Evolutionary conservation across 345 rosid species (phyloP), one percentile per base, ranked within the genome.

Genomic region (Litchi chinensis): DNA sequence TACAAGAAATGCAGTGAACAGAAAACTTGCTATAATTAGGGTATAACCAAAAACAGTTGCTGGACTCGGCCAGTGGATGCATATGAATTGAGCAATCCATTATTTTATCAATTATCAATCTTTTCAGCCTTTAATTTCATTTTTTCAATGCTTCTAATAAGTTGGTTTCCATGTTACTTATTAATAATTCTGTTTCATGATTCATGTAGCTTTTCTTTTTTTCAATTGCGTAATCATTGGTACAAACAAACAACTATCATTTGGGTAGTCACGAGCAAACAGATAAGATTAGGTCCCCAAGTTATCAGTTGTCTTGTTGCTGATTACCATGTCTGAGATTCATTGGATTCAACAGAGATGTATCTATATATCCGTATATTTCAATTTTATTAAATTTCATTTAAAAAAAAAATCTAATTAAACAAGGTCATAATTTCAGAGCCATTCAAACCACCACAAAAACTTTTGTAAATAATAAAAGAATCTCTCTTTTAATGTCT

Each of bases 391-490:
- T 19, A 4, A 0, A 72, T 32, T 52, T 54, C 0, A 32, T 16
- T 10, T 18, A 28, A 71, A 8, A 28, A 73, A 32, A 6, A 0
- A 71, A 0, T 57, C 21, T 57, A 21, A 57, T 19, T 8, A 19
- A 26, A 4, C 8, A 74, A 12, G 77, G 57, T 59, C 57, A 48
- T 40, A 60, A 41, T 22, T 74, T 10, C 21, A 74, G 21, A 40
- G n/a, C 13, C 10, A 41, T 13, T 62, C 39, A 73, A n/a, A n/a
- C 39, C 37, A 60, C 68, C 68, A 73, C 68, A 19, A 37, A 73
- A 39, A 3, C 11, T 12, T 57, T 57, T 8, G 13, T 5, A 57
- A 19, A 18, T 21, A 48, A 46, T 4, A 2, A 22, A 6, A 22
- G 22, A 50, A 41, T 68, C 22, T 22, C 13, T 41, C 5, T 46